Percentiles rank a stretch among this genome's conserved stretches.
phyloP scores from a whole-genome alignment of 495 filamentous ascomycete genomes.

The Xylaria scruposa region DNA sequence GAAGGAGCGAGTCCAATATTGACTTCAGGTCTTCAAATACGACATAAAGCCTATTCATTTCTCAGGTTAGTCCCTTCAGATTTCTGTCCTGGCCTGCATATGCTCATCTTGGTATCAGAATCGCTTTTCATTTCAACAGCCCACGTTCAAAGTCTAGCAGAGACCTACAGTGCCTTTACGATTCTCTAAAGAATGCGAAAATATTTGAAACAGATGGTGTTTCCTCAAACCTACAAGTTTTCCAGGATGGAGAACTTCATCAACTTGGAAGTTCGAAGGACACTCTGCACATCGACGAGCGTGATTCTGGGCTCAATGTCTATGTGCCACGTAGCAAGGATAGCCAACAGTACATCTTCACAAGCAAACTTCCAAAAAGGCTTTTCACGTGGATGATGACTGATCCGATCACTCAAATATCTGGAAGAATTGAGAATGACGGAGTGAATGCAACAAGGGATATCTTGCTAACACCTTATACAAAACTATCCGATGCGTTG shows the following conservation, averaged over 20 bases:
- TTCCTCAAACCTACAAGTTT: slow-evolving; percentile 16
- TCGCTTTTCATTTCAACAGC: slow-evolving; percentile 21
- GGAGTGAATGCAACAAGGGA: slow-evolving; percentile 20
- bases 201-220: slow-evolving; percentile 24
- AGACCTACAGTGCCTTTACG: slow-evolving; percentile 12
- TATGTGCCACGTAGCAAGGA: slow-evolving; percentile 22
- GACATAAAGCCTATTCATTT: slow-evolving; percentile 10
- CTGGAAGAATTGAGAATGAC: not conserved
- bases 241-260: slow-evolving; percentile 18
- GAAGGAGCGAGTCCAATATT: slow-evolving; percentile 3
- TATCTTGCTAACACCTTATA: slow-evolving; percentile 15
- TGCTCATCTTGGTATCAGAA: not conserved
- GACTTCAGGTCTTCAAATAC: not conserved
- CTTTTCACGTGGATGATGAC: slow-evolving; percentile 24
- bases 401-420: slow-evolving; percentile 10
- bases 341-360: slow-evolving; percentile 17
- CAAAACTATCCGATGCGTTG: slow-evolving; percentile 3
- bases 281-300: slow-evolving; percentile 17
- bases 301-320: slow-evolving; percentile 3
- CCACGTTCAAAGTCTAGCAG: not conserved
- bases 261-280: not conserved
- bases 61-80: slow-evolving; percentile 18
- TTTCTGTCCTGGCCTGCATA: not conserved
- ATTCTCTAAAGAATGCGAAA: not conserved
- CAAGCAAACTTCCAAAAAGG: not conserved